Conservation (phyloP, 176 grass and related monocot genomes). For the Oryza meyeriana region DNA sequence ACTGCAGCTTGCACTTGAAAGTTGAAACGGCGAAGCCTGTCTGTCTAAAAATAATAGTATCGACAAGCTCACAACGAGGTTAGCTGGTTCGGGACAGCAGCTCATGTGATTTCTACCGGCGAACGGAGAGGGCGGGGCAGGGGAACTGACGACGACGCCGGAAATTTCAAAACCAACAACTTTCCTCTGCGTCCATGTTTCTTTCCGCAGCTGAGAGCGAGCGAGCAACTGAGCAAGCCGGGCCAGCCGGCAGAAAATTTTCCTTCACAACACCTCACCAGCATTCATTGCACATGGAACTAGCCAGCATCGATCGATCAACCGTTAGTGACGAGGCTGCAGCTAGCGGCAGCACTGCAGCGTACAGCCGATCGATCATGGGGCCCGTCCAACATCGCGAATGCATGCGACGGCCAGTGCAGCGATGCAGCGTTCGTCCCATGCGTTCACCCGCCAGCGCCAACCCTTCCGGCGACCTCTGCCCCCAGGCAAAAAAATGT, state of each 20-base stretch:
- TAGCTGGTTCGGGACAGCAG: not conserved
- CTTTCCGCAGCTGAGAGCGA: not conserved
- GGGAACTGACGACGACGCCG: not conserved
- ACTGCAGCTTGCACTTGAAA: not conserved
- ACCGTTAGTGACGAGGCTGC: conserved; percentile 15
- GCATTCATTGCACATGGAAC: conserved; percentile 55
- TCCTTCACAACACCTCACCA: not conserved
- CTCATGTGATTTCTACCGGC: not conserved
- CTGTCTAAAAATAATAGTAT: not conserved
- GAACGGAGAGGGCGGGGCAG: not conserved
- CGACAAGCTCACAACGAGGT: not conserved
- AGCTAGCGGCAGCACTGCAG: not conserved
- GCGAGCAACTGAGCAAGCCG: not conserved
- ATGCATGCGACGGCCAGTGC: not conserved
- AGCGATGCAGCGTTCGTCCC: not conserved
- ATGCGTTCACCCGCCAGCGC: no score
- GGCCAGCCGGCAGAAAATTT: not conserved
- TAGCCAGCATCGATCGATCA: conserved; percentile 5
- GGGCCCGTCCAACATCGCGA: not conserved
- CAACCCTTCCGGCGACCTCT: not conserved
- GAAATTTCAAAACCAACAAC: not conserved
- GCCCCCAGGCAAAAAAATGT: not conserved
- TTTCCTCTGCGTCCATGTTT: not conserved
- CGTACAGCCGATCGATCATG: not conserved
- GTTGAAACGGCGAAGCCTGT: not conserved